A percentile compares a stretch with the other conserved stretches of the same genome.
Evolutionary conservation across 306 rosid species (phyloP).

Genomic region (Cicer yamashitae): DNA sequence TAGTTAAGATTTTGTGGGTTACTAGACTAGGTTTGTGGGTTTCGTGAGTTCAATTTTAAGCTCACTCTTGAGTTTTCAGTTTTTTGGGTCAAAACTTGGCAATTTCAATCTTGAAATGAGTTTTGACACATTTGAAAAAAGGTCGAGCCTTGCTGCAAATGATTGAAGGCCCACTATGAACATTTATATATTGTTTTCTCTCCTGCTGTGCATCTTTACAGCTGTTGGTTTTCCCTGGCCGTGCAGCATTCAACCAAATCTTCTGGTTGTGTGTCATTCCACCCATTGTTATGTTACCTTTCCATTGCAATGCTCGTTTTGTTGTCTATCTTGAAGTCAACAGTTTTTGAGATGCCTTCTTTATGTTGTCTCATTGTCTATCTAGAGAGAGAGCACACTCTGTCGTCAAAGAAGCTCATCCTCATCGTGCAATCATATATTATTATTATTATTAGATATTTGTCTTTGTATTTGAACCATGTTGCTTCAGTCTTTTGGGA

Average conservation of each 20-base stretch:
- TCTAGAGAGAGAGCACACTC: background rate
- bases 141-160: background rate
- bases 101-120: background rate
- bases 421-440: background rate
- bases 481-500: slow-evolving; percentile 44
- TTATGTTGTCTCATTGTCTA: background rate
- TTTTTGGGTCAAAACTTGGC: no score
- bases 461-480: slow-evolving; percentile 41
- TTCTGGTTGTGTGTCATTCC: slow-evolving; percentile 36
- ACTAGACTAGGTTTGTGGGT: background rate
- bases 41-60: background rate
- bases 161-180: background rate
- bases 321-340: slow-evolving; percentile 24
- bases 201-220: background rate
- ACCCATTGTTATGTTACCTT: slow-evolving; percentile 1
- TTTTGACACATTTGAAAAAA: slow-evolving; percentile 9
- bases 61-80: background rate
- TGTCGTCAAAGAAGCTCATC: background rate
- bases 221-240: slow-evolving; percentile 1
- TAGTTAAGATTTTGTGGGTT: no score
- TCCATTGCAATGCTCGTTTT: slow-evolving; percentile 15
- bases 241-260: background rate
- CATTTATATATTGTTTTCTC: slow-evolving; percentile 4
- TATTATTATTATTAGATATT: slow-evolving; percentile 18
- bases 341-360: slow-evolving; percentile 9